Base-by-base conservation (phyloP, 352 stramenopile genomes). In the Pythium aristosporum region DNA sequence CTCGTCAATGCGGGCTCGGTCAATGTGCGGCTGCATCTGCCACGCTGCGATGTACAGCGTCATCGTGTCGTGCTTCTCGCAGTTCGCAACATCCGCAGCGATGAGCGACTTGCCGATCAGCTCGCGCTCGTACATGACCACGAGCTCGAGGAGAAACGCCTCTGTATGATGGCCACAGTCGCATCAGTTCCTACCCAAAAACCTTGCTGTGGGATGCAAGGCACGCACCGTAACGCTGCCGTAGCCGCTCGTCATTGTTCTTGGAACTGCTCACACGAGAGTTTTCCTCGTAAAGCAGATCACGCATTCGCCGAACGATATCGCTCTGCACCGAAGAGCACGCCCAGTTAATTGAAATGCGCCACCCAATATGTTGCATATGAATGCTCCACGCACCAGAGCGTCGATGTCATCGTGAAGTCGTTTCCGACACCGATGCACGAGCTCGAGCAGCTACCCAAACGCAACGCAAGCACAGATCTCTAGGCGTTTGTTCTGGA, bases 1-100 rank as follows among this genome's bases (percentile, higher is more conserved):
- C 67, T 92, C 83, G 16, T 89, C 79, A 9, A 92, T 71, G 21
- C 81, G 84, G 39, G 62, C 53, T 9, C 74, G 74, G 60, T 91
- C 73, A 36, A 95, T 73, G 34, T 89, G 82, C 16, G 86, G 82
- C 74, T 95, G 86, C 86, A 95, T 95, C 68, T 95, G 84, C 86
- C 86, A 93, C 9, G 82, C 84, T 5, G 86, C 82, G 44, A 95
- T 71, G 62, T 95, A 95, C 1, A 95, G 18, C 10, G 76, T 89
- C 59, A 90, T 72, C 0, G 71, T 87, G 21, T 91, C 76, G 72
- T 94, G 82, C 21, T 80, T 82, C 8, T 61, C 52, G 61, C 80
- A 92, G 42, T 89, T 80, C 25, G 90, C 87, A 13, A 89, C 69
- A 58, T 92, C 85, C 34, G 68, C 70, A 30, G 75, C 80, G 46